These are phyloP conservation scores for Vickermania spadyakhi DNA, from an alignment of 208 protist genomes.

Conservation along the genomic window DNA sequence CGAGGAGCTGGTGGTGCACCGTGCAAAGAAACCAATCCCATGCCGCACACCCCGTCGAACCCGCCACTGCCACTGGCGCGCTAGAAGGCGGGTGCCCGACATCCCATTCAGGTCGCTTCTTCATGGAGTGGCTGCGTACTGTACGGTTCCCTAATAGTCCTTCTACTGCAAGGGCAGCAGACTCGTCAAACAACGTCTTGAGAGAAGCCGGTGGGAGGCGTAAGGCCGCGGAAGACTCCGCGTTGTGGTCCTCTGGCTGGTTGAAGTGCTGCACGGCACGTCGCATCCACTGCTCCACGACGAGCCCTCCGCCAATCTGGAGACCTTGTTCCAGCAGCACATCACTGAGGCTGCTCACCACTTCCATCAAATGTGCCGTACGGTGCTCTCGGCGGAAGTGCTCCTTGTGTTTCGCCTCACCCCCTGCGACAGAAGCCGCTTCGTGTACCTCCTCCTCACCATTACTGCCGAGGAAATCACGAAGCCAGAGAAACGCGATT, in stretches of 20 bases:
- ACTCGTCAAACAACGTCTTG: neutral
- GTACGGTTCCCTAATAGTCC: too few relatives aligned
- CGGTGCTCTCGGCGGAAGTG: neutral
- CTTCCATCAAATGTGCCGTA: neutral
- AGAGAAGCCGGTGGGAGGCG: neutral
- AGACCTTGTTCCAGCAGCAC: neutral
- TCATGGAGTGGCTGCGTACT: too few relatives aligned
- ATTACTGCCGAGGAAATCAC: neutral
- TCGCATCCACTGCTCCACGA: neutral
- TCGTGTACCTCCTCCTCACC: neutral
- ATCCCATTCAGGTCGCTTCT: too few relatives aligned
- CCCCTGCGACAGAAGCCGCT: neutral
- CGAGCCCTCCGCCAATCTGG: neutral
- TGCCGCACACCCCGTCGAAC: neutral
- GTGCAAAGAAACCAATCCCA: neutral
- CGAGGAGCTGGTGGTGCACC: neutral
- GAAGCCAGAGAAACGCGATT: neutral
- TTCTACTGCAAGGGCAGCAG: neutral
- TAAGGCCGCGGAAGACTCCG: too few relatives aligned
- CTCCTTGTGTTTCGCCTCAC: too few relatives aligned
- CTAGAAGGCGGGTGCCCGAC: too few relatives aligned
- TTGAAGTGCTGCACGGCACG: neutral
- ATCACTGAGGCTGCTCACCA: neutral
- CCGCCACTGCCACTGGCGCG: neutral
- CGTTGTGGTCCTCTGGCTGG: too few relatives aligned